Evolutionary conservation across 352 stramenopile species (phyloP), one percentile per base, ranked within the genome.

Genomic region (Phytophthora pistaciae): DNA sequence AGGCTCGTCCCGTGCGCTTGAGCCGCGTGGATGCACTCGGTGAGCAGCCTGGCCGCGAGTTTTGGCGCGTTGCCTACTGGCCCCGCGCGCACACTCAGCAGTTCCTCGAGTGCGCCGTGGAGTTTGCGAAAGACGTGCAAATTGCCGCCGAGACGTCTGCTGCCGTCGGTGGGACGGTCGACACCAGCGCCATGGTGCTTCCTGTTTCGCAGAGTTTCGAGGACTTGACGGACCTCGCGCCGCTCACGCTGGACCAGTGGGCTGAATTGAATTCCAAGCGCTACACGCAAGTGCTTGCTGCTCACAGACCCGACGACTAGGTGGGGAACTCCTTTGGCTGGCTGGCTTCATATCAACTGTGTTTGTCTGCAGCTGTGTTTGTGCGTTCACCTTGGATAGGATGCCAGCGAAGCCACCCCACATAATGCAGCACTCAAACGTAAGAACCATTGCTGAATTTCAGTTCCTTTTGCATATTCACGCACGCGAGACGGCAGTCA

Each of bases 11-110:
- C 16, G 74, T 90, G 31, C 64, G 76, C 3, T 74, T 91, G 54
- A 75, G 73, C 42, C 68, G 62, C 13, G 74, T 91, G 27, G 72
- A 89, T 50, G 82, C 76, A 9, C 56, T 90, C 38, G 33, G 59
- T 36, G 84, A 91, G 23, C 46, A 70, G 21, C 70, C 54, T 0
- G 56, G 58, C 18, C 81, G 79, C 11, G 77, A 85, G 62, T 91
- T 90, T 53, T 90, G 82, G 82, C 74, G 77, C n/a, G 49, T 88
- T 55, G 77, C 79, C 6, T 89, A 87, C 46, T 91, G 84, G 84
- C 78, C 84, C 5, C 70, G 77, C 10, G 62, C 50, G 0, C 65
- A 88, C 33, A 79, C 68, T 29, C 80, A 88, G 52, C 70, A 83
- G 16, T 80, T 90, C 27, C 72, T 90, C 7, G 82, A 87, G 60